Percentiles rank a stretch among this genome's conserved stretches.
These are phyloP conservation scores for Circinella minor DNA, from an alignment of 371 early-diverging fungal species.

Conservation along the genomic window DNA sequence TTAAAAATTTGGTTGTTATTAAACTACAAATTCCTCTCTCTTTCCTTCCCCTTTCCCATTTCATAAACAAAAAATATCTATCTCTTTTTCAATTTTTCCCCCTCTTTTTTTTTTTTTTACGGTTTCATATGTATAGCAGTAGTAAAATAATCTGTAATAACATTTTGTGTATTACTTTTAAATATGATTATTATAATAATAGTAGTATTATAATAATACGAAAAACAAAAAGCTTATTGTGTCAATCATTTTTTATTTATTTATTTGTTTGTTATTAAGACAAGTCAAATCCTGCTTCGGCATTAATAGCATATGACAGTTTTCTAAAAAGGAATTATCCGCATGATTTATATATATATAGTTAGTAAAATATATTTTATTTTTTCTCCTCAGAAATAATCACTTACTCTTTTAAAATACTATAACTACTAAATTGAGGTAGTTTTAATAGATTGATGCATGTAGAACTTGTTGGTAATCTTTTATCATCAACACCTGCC, in stretches of 20 bases:
- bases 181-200: no score
- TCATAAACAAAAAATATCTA: no score
- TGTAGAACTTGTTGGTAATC: slow-evolving; percentile 87
- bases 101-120: no score
- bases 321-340: slow-evolving; percentile 54
- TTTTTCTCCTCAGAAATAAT: not conserved
- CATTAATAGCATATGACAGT: slow-evolving; percentile 84
- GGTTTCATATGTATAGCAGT: no score
- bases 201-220: no score
- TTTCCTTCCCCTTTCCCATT: no score
- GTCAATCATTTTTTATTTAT: not conserved
- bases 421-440: slow-evolving; percentile 74
- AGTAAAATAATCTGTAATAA: no score
- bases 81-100: no score
- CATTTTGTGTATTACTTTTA: no score
- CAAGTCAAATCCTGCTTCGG: slow-evolving; percentile 92
- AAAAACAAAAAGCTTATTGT: not conserved
- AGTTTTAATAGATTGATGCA: slow-evolving; percentile 95
- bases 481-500: slow-evolving; percentile 62
- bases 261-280: slow-evolving; percentile 48
- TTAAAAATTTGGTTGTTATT: no score
- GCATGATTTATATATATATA: not conserved
- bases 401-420: slow-evolving; percentile 59
- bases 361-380: no score
- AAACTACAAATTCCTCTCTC: no score